Evolutionary conservation across 306 rosid species (phyloP).

Genomic region (Cajanus cajan): DNA sequence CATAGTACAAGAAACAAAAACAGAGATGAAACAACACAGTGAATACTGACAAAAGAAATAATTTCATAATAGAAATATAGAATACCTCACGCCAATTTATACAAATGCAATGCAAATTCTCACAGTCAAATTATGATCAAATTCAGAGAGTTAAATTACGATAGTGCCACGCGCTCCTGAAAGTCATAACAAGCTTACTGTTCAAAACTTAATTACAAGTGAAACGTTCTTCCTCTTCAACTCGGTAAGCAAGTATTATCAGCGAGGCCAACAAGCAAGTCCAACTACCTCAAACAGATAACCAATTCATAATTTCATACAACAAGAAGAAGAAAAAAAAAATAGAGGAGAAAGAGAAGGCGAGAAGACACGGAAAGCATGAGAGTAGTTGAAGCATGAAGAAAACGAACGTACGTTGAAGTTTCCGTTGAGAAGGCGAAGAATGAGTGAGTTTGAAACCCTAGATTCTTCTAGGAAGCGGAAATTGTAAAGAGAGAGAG

Average conservation of each 20-base stretch:
- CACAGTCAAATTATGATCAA: not conserved
- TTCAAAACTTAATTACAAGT: not conserved
- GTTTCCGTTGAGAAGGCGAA: conserved; percentile 14
- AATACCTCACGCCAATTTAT: not conserved
- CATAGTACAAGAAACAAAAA: conserved; percentile 11
- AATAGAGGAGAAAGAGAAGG: not conserved
- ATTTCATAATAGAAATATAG: not conserved
- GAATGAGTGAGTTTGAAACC: conserved; percentile 50
- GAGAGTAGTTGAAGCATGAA: conserved; percentile 18
- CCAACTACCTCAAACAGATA: not conserved
- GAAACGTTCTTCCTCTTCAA: not conserved
- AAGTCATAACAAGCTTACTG: not conserved
- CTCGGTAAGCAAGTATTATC: not conserved
- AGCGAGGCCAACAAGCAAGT: not conserved
- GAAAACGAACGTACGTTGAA: conserved; percentile 8
- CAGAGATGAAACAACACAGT: not conserved
- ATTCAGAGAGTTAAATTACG: not conserved
- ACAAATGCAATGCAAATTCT: not conserved
- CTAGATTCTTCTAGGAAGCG: conserved; percentile 45
- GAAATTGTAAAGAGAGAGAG: conserved; percentile 13
- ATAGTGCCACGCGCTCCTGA: not conserved
- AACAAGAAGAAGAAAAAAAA: not conserved
- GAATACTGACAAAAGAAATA: not conserved
- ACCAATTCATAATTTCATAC: not conserved
- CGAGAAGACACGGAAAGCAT: not conserved